Conservation (phyloP, 306 rosid genomes). For the Castanea mollissima region DNA sequence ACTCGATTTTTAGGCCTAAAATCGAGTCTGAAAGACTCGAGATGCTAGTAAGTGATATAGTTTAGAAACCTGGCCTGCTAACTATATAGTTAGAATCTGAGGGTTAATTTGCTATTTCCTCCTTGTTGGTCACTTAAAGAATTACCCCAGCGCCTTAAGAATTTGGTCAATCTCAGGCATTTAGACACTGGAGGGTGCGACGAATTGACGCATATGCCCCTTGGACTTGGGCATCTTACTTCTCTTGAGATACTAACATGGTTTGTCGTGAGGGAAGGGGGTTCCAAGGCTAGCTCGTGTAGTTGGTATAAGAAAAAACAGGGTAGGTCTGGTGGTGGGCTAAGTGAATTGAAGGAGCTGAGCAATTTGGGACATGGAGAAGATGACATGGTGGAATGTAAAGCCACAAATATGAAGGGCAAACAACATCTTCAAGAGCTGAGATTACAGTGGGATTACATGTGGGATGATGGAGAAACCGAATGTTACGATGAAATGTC, state of each 20-base stretch:
- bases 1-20: too few species aligned
- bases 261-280: not conserved
- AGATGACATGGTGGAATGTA: too few species aligned
- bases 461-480: too few species aligned
- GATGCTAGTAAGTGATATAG: too few species aligned
- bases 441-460: fast-evolving
- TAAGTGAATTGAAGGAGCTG: too few species aligned
- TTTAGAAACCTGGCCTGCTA: too few species aligned
- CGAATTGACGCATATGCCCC: not conserved
- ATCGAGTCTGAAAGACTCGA: too few species aligned
- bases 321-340: not conserved
- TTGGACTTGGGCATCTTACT: not conserved
- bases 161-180: slow-evolving; percentile 20
- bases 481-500: not conserved
- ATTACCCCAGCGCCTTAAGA: slow-evolving; percentile 13
- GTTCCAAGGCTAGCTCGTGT: too few species aligned
- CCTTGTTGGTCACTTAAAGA: not conserved
- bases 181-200: not conserved
- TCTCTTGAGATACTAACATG: slow-evolving; percentile 1
- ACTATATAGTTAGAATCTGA: too few species aligned
- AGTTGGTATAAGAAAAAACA: too few species aligned
- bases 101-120: too few species aligned
- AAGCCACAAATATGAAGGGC: fast-evolving
- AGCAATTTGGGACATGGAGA: too few species aligned
- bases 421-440: fast-evolving